Evolutionary conservation across 192 early-diverging fungal genomes (phyloP).

Genomic region (Phlyctochytrium bullatum): DNA sequence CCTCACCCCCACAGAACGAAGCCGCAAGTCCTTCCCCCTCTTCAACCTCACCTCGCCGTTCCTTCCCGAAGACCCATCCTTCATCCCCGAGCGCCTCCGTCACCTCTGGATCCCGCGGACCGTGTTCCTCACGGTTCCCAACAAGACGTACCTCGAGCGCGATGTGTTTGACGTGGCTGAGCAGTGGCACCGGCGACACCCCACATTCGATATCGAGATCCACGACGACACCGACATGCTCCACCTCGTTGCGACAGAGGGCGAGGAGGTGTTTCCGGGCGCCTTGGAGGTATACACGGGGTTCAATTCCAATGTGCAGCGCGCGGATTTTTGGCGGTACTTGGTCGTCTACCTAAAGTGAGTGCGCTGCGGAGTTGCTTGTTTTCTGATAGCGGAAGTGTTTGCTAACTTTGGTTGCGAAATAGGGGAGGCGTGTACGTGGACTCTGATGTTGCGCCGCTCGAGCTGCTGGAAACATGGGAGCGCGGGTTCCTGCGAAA

Average conservation of each 20-base stretch:
- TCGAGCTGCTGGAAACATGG: neutral
- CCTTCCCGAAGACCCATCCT: too few relatives aligned
- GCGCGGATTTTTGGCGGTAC: conserved; percentile 31
- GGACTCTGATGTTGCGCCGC: conserved; percentile 27
- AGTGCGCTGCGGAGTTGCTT: too few relatives aligned
- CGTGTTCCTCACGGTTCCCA: neutral
- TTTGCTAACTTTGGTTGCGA: too few relatives aligned
- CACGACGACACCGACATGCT: neutral
- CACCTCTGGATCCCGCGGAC: neutral
- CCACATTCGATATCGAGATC: neutral
- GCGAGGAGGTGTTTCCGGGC: neutral
- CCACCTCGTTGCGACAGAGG: neutral
- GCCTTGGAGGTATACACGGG: neutral
- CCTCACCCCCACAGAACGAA: too few relatives aligned
- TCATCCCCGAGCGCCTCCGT: too few relatives aligned
- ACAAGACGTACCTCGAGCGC: neutral
- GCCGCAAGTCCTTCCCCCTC: too few relatives aligned
- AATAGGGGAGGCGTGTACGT: conserved; percentile 39
- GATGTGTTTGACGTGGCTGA: neutral
- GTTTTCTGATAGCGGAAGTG: too few relatives aligned
- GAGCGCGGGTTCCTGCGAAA: too few relatives aligned
- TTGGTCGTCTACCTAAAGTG: conserved; percentile 25
- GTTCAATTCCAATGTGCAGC: conserved; percentile 10
- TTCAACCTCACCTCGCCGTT: too few relatives aligned
- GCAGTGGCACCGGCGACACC: neutral